phyloP scores from a whole-genome alignment of 2,329 filamentous ascomycete species.

The Penicillium occitanis region DNA sequence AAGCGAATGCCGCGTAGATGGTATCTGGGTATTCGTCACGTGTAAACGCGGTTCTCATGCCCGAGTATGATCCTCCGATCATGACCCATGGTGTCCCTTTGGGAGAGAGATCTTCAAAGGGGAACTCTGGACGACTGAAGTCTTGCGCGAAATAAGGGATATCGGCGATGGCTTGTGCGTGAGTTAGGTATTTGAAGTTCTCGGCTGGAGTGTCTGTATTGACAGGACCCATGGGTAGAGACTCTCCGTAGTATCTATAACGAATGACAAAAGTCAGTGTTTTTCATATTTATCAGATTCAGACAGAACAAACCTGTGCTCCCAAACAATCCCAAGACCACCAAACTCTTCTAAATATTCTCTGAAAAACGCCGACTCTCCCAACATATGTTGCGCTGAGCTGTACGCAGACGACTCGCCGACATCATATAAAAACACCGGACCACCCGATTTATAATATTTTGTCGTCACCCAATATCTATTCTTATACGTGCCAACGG shows the following conservation, averaged over 20 bases:
- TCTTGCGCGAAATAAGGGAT: slow-evolving; percentile 46
- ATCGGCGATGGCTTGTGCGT: slow-evolving; percentile 47
- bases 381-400: slow-evolving; percentile 41
- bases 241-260: slow-evolving; percentile 45
- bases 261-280: neutral
- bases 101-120: slow-evolving; percentile 41
- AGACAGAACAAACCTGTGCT: slow-evolving; percentile 43
- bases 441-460: slow-evolving; percentile 57
- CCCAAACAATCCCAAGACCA: slow-evolving; percentile 44
- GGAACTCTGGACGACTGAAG: slow-evolving; percentile 36
- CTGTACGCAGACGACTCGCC: slow-evolving; percentile 47
- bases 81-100: slow-evolving; percentile 47
- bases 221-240: slow-evolving; percentile 38
- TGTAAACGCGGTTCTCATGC: slow-evolving; percentile 46
- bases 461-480: slow-evolving; percentile 56
- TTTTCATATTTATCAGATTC: no score
- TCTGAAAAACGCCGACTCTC: slow-evolving; percentile 33
- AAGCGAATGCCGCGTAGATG: slow-evolving; percentile 43
- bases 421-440: slow-evolving; percentile 51
- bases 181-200: slow-evolving; percentile 45
- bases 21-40: slow-evolving; percentile 46
- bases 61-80: slow-evolving; percentile 49
- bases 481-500: slow-evolving; percentile 54
- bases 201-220: slow-evolving; percentile 39
- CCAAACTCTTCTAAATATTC: slow-evolving; percentile 37